phyloP scores from a whole-genome alignment of 1,284 basidiomycete species.

The Stygiomarasmius scandens region DNA sequence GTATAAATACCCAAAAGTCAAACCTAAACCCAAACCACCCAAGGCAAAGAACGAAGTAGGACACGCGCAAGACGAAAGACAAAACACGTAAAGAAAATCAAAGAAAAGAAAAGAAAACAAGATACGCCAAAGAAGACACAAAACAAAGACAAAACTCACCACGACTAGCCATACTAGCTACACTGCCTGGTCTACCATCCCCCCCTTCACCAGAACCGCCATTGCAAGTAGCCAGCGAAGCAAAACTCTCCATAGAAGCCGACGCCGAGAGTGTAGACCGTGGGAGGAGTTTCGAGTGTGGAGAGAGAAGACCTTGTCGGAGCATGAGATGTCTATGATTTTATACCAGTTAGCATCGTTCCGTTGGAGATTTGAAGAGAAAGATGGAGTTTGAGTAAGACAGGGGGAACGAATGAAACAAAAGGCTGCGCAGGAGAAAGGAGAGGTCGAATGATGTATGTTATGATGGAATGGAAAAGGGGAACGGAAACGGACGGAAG shows the following conservation, averaged over 20 bases:
- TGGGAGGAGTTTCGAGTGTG: slow-evolving; percentile 69
- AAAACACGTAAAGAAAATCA: neutral
- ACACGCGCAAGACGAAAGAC: neutral
- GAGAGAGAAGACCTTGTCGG: slow-evolving; percentile 72
- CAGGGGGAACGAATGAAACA: too few relatives aligned
- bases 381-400: too few relatives aligned
- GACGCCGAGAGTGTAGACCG: slow-evolving; percentile 30
- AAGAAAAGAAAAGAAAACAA: neutral
- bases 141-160: slow-evolving; percentile 30
- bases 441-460: slow-evolving; percentile 1
- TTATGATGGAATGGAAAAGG: neutral
- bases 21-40: too few relatives aligned
- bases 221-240: slow-evolving; percentile 4
- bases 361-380: too few relatives aligned
- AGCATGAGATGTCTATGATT: slow-evolving; percentile 67
- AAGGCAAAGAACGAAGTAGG: neutral
- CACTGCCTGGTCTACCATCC: slow-evolving; percentile 38
- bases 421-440: too few relatives aligned
- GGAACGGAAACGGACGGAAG: neutral
- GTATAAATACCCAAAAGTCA: too few relatives aligned
- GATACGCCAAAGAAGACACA: neutral
- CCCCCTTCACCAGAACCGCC: neutral
- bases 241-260: slow-evolving; percentile 17
- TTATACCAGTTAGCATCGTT: too few relatives aligned
- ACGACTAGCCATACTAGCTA: slow-evolving; percentile 39